Evolutionary conservation across 140 eudicot genomes (phyloP).

Genomic region (Flaveria floridana): DNA sequence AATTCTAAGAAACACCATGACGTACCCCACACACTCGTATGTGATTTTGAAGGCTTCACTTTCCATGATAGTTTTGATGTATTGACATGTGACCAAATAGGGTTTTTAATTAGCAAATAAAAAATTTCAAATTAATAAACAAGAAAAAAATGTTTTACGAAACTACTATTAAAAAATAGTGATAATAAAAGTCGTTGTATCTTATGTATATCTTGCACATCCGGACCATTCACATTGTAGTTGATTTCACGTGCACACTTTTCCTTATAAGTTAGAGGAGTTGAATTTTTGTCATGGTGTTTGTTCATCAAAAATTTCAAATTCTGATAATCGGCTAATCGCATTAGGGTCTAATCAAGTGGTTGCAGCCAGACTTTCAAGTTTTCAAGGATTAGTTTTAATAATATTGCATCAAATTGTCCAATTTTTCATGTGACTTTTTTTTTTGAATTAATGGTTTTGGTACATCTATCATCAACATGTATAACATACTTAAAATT

Average conservation of each 20-base stretch:
- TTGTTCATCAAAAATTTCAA: not conserved
- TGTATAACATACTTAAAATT: too few relatives aligned
- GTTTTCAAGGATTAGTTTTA: not conserved
- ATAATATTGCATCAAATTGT: not conserved
- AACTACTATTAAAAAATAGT: not conserved
- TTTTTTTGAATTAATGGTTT: too few relatives aligned
- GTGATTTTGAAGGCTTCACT: too few relatives aligned
- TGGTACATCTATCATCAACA: too few relatives aligned
- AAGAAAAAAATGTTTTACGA: not conserved
- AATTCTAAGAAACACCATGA: too few relatives aligned
- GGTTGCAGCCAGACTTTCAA: not conserved
- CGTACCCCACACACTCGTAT: too few relatives aligned
- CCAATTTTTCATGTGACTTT: too few relatives aligned
- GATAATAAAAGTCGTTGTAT: slow-evolving; percentile 11
- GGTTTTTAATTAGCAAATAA: too few relatives aligned
- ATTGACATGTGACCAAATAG: too few relatives aligned
- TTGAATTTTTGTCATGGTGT: not conserved
- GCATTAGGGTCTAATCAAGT: not conserved
- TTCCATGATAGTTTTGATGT: too few relatives aligned
- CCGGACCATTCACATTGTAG: not conserved
- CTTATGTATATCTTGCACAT: slow-evolving; percentile 7
- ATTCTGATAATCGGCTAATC: too few relatives aligned
- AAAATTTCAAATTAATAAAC: too few relatives aligned
- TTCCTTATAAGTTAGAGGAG: not conserved
- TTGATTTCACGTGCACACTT: not conserved